Conservation (phyloP, 2,329 filamentous ascomycete genomes). For the Aspergillus cejpii region DNA sequence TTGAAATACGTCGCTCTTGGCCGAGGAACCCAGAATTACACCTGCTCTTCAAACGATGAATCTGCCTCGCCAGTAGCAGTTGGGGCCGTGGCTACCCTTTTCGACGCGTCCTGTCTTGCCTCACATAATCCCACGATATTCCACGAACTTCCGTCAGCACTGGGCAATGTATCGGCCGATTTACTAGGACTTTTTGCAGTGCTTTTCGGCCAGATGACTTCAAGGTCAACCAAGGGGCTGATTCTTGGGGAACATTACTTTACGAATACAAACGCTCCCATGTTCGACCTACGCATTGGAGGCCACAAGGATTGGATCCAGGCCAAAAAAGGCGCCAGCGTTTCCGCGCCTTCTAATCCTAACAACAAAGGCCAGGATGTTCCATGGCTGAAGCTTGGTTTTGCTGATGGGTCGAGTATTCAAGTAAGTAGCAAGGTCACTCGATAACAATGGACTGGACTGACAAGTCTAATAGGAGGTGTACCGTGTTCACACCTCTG, state of each 20-base stretch:
- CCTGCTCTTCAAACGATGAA: conserved; percentile 31
- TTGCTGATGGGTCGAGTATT: conserved; percentile 24
- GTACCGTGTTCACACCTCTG: conserved; percentile 37
- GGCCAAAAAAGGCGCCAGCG: conserved; percentile 23
- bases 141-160: conserved; percentile 22
- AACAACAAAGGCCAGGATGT: conserved; percentile 17
- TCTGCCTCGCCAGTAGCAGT: conserved; percentile 31
- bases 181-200: conserved; percentile 24
- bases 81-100: conserved; percentile 44
- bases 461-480: conserved; percentile 29
- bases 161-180: conserved; percentile 20
- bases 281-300: conserved; percentile 29
- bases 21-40: conserved; percentile 48
- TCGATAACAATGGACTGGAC: conserved; percentile 4
- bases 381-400: conserved; percentile 31
- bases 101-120: conserved; percentile 40
- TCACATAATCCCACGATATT: conserved; percentile 22
- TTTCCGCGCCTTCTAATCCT: conserved; percentile 20
- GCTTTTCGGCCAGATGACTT: conserved; percentile 13
- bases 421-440: conserved; percentile 20
- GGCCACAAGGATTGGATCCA: conserved; percentile 23
- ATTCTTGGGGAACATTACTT: conserved; percentile 38
- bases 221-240: conserved; percentile 13
- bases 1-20: conserved; percentile 45
- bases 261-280: conserved; percentile 19